Evolutionary conservation across 1,284 basidiomycete species (phyloP).

Genomic region (Rhodotorula sp.): DNA sequence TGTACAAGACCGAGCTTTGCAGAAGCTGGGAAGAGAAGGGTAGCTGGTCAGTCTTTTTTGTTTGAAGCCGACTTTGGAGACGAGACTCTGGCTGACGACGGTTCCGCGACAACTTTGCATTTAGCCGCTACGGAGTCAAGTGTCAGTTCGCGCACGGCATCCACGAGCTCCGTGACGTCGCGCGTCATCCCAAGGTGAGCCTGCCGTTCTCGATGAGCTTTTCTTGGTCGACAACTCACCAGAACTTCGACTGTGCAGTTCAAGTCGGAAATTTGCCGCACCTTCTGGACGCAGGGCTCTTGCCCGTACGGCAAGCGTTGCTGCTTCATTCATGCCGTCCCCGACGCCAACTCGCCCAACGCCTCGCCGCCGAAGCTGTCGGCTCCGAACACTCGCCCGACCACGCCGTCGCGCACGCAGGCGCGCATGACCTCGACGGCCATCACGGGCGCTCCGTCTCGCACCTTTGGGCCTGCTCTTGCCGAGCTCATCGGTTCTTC

Average conservation of each 20-base stretch:
- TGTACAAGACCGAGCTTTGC: constrained; percentile 89
- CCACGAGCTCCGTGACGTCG: constrained; percentile 73
- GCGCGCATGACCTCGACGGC: constrained; percentile 32
- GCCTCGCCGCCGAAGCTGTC: constrained; percentile 4
- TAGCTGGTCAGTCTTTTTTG: constrained; percentile 54
- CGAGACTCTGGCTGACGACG: not conserved
- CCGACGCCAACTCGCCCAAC: constrained; percentile 5
- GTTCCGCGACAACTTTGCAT: too few species aligned
- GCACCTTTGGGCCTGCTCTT: constrained; percentile 30
- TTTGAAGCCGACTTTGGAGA: too few species aligned
- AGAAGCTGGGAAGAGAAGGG: constrained; percentile 92
- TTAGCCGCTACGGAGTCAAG: constrained; percentile 68
- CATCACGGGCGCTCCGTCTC: constrained; percentile 18
- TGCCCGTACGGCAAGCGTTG: constrained; percentile 80
- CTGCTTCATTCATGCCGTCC: constrained; percentile 75
- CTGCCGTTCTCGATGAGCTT: constrained; percentile 27
- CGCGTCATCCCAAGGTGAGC: constrained; percentile 76
- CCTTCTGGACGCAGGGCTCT: constrained; percentile 85
- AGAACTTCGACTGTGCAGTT: constrained; percentile 57
- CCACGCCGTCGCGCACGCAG: constrained; percentile 20
- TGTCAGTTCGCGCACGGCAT: constrained; percentile 90
- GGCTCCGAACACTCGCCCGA: constrained; percentile 3
- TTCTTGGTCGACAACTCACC: not conserved
- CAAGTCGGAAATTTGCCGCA: constrained; percentile 87
- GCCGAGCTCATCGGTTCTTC: constrained; percentile 23